Evolutionary conservation across 2,329 filamentous ascomycete species (phyloP), one percentile per base, ranked within the genome.

Genomic region (Monilinia vaccinii-corymbosi): DNA sequence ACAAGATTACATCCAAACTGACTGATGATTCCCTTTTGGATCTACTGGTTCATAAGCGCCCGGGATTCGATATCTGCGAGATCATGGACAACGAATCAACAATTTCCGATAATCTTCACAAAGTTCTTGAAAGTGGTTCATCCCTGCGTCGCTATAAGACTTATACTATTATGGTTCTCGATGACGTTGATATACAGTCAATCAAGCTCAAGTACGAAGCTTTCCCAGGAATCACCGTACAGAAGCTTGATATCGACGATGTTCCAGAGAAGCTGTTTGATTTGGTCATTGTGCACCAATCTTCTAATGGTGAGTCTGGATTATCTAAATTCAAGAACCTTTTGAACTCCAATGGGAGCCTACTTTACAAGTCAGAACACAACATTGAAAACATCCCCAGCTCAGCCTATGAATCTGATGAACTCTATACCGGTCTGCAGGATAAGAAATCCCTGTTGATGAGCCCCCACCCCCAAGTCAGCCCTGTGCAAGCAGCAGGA

Each of bases 11-110:
- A 11, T 23, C 40, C 5, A 10, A 36, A 18, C 25, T 56, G n/a
- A 23, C 52, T 32, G 40, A 45, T 36, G 11, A 47, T 28, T 56
- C 52, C 34, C 42, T 56, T 4, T 40, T 56, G 10, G 52, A 56
- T 47, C 4, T 56, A 18, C 23, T 56, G 36, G 52, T 56, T 13
- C 52, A 56, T n/a, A 56, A 56, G 28, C 32, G 44, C 46, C 52
- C 52, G 25, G 23, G 52, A 45, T 25, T 56, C 18, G 21, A 56
- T 2, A 28, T 56, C 11, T 56, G 40, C 13, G 28, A 56, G 40
- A 47, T 56, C 14, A 46, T 36, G 3, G 18, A 10, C 31, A n/a
- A 21, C 23, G 31, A 44, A 25, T 47, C 52, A 18, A 25, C 21
- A 1, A 47, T 56, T 34, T 56, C 52, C n/a, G 40, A 46, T 4